Percentiles rank a stretch among this genome's conserved stretches.
Conservation (phyloP, 208 protist species). For the Endotrypanum monterogeii region DNA sequence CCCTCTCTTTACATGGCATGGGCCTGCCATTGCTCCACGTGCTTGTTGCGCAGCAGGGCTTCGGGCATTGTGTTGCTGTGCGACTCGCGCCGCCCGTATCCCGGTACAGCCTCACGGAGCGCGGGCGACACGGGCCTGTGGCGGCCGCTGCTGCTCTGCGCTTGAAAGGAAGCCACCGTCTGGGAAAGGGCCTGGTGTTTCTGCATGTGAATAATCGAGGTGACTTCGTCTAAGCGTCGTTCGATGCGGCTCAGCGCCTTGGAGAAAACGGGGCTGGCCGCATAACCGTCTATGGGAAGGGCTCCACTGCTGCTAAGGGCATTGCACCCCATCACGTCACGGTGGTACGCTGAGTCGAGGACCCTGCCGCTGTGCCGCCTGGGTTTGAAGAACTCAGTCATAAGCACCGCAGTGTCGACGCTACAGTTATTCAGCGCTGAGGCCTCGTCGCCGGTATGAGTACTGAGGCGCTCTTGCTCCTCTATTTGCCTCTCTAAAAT, state of each 20-base stretch:
- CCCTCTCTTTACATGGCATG: slow-evolving; percentile 21
- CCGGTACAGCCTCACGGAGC: slow-evolving; percentile 14
- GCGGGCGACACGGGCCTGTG: slow-evolving; percentile 22
- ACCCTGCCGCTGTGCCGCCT: slow-evolving; percentile 15
- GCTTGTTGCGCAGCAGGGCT: slow-evolving; percentile 16
- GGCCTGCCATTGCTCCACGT: slow-evolving; percentile 30
- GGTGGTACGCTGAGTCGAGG: slow-evolving; percentile 8
- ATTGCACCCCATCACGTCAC: slow-evolving; percentile 8
- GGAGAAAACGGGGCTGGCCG: slow-evolving; percentile 44
- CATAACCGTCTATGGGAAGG: slow-evolving; percentile 21
- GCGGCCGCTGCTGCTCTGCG: slow-evolving; percentile 17
- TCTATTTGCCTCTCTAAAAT: slow-evolving; percentile 69
- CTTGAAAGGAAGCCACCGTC: neutral
- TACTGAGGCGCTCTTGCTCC: slow-evolving; percentile 48
- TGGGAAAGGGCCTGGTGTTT: slow-evolving; percentile 12
- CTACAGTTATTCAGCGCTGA: slow-evolving; percentile 39
- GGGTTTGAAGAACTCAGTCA: slow-evolving; percentile 69
- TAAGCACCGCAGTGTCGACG: slow-evolving; percentile 51
- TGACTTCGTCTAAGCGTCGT: slow-evolving; percentile 66
- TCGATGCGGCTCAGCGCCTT: slow-evolving; percentile 71
- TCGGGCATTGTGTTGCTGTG: slow-evolving; percentile 28
- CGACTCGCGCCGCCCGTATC: slow-evolving; percentile 15
- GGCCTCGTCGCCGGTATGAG: slow-evolving; percentile 18
- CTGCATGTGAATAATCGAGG: slow-evolving; percentile 63
- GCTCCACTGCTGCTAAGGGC: slow-evolving; percentile 8